Base-by-base conservation (phyloP, 202 grass and related monocot genomes). In the Setaria italica region DNA sequence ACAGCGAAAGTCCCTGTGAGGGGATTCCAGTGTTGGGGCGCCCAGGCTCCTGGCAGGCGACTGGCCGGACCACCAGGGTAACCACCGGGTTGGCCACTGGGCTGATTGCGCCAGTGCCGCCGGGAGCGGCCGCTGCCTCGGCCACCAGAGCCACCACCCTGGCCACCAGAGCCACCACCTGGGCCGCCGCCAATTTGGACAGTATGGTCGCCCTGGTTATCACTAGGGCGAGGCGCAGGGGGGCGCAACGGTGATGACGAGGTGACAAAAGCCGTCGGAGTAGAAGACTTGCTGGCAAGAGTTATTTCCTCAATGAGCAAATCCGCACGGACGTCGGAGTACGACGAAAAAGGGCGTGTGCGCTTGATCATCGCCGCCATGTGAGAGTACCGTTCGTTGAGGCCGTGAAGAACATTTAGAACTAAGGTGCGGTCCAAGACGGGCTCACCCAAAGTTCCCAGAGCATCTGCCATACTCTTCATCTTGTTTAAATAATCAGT, bases 161-260 rank as follows among this genome's bases (percentile, higher is more conserved):
- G 42, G 42, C 42, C 5, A 43, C 7, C 14, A 1, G 50, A 16
- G 50, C 14, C 14, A 1, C 14, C 4, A 16, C 14, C 50, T 3
- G 2, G 42, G 42, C 42, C 5, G 5, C 7, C 1, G 42, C 42
- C 42, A 43, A 3, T 35, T 35, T 43, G 42, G 7, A 1, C 42
- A 43, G 42, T 35, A 48, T 10, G 47, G 47, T 1, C 9, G 50
- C 14, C 14, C 47, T 49, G 47, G 47, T 4, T 11, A 13, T 4
- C 50, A 5, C 50, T 53, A 16, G 3, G 3, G 4, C 4, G 50
- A 5, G 50, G 50, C 14, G 29, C 30, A 11, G 60, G 4, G 5
- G 30, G 11, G 1, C 12, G 30, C 0, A 11, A 0, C 1, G 0
- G 12, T 5, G 62, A 15, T 0, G 30, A 2, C 0, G 29, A 30